phyloP scores from a whole-genome alignment of 495 filamentous ascomycete genomes.

The Polyplosphaeria fusca region DNA sequence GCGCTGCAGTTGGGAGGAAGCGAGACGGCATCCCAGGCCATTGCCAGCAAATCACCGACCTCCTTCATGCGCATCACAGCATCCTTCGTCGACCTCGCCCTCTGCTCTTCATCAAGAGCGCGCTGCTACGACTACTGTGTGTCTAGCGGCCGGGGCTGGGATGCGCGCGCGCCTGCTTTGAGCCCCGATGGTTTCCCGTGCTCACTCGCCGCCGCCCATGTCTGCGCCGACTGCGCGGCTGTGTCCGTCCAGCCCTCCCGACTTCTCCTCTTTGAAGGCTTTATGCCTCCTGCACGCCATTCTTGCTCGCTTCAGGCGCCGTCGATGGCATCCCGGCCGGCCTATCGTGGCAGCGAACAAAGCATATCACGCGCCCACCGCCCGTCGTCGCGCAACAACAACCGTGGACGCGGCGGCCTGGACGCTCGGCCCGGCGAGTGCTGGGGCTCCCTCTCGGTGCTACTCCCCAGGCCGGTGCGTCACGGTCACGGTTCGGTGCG shows the following conservation, averaged over 20 bases:
- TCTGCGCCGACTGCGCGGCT: constrained; percentile 27
- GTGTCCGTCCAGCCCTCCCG: constrained; percentile 11
- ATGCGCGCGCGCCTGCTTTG: constrained; percentile 12
- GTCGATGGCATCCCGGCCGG: constrained; percentile 22
- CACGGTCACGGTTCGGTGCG: constrained; percentile 5
- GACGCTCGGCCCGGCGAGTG: no score
- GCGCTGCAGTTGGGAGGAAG: constrained; percentile 25
- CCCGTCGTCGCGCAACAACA: constrained; percentile 14
- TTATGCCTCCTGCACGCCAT: constrained; percentile 34
- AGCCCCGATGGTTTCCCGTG: constrained; percentile 2
- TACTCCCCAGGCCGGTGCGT: no score
- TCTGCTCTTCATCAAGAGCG: constrained; percentile 31
- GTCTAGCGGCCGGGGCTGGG: constrained; percentile 10
- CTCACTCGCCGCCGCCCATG: constrained; percentile 6
- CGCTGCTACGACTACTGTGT: constrained; percentile 12
- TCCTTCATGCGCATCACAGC: constrained; percentile 22
- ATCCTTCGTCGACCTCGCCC: constrained; percentile 19
- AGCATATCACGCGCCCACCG: constrained; percentile 26
- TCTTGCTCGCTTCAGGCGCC: constrained; percentile 32
- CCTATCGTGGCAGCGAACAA: constrained; percentile 21
- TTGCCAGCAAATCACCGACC: constrained; percentile 28
- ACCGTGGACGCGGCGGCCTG: no score
- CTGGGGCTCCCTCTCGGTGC: no score
- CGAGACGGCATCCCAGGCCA: constrained; percentile 21
- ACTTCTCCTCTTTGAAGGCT: constrained; percentile 29